phyloP scores from a whole-genome alignment of 805 yeast genomes.

The Wickerhamiella bombiphila region DNA sequence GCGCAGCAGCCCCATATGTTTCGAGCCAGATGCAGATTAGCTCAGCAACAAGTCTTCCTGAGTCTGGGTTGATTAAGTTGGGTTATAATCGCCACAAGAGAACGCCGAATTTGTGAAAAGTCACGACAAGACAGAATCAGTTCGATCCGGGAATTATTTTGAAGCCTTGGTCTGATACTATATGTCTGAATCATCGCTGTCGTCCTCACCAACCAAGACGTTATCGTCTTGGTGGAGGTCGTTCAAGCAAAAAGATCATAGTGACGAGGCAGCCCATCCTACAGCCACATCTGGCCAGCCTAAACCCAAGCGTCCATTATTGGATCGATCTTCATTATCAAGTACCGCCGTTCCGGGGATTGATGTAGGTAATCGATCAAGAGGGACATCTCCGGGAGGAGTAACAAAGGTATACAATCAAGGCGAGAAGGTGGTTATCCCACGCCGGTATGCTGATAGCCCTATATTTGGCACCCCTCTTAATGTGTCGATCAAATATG shows the following conservation, averaged over 20 bases:
- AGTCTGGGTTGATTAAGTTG: too few relatives aligned
- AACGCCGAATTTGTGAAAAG: too few relatives aligned
- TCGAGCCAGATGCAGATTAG: too few relatives aligned
- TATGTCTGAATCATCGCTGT: conserved; percentile 11
- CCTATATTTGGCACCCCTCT: conserved; percentile 72
- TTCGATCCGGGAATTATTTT: too few relatives aligned
- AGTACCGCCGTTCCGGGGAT: conserved; percentile 25
- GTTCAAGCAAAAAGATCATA: conserved; percentile 20
- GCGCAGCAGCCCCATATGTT: too few relatives aligned
- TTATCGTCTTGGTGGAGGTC: conserved; percentile 32
- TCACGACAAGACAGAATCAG: too few relatives aligned
- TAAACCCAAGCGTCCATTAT: conserved; percentile 8
- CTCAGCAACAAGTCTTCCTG: too few relatives aligned
- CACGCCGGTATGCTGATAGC: conserved; percentile 13
- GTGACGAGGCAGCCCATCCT: conserved; percentile 1
- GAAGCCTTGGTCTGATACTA: too few relatives aligned
- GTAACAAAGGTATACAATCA: conserved; percentile 7
- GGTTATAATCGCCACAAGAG: too few relatives aligned
- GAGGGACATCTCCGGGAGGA: conserved; percentile 4
- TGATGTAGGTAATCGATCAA: conserved; percentile 1
- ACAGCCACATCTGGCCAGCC: conserved; percentile 1
- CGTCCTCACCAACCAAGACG: conserved; percentile 17
- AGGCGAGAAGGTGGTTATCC: conserved; percentile 10
- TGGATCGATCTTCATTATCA: conserved; percentile 21
- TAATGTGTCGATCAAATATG: conserved; percentile 52